phyloP scores from a whole-genome alignment of 2,329 filamentous ascomycete species.

The Fusarium caatingaense region DNA sequence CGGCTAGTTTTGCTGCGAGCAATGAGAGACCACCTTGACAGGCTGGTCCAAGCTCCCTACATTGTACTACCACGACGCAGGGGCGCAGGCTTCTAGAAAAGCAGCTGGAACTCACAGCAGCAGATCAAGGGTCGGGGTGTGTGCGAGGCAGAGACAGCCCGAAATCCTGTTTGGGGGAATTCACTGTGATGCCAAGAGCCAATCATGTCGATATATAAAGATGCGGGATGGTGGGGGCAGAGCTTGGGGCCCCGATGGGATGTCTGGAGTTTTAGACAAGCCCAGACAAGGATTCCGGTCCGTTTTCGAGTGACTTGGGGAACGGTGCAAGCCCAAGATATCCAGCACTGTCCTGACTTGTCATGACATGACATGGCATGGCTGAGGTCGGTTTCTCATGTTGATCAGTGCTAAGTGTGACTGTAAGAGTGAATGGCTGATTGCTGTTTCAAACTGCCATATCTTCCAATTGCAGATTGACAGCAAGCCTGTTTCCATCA shows the following conservation, averaged over 20 bases:
- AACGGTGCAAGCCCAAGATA: slow-evolving; percentile 45
- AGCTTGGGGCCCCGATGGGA: slow-evolving; percentile 37
- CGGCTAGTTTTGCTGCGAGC: slow-evolving; percentile 23
- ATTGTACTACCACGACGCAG: slow-evolving; percentile 40
- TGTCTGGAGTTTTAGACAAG: slow-evolving; percentile 39
- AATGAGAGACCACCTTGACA: slow-evolving; percentile 28
- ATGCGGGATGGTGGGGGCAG: slow-evolving; percentile 45
- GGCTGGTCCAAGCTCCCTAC: slow-evolving; percentile 44
- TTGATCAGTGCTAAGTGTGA: slow-evolving; percentile 19
- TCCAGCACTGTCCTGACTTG: slow-evolving; percentile 32
- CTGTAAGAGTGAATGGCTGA: slow-evolving; percentile 4
- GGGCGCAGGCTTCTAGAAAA: slow-evolving; percentile 48
- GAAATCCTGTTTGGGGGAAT: slow-evolving; percentile 42
- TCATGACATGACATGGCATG: neutral
- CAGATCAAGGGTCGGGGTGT: slow-evolving; percentile 36
- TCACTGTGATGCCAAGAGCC: slow-evolving; percentile 18
- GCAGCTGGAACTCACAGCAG: slow-evolving; percentile 34
- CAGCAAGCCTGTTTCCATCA: slow-evolving; percentile 32
- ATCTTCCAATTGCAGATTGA: slow-evolving; percentile 19
- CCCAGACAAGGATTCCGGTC: slow-evolving; percentile 48
- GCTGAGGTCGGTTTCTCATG: slow-evolving; percentile 11
- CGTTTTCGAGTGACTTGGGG: slow-evolving; percentile 49
- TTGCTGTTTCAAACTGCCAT: slow-evolving; percentile 13
- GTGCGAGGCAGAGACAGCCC: slow-evolving; percentile 28
- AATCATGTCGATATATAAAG: slow-evolving; percentile 37